A percentile compares a stretch with the other conserved stretches of the same genome.
phyloP scores from a whole-genome alignment of 331 rosid species.

The Dryas integrifolia region DNA sequence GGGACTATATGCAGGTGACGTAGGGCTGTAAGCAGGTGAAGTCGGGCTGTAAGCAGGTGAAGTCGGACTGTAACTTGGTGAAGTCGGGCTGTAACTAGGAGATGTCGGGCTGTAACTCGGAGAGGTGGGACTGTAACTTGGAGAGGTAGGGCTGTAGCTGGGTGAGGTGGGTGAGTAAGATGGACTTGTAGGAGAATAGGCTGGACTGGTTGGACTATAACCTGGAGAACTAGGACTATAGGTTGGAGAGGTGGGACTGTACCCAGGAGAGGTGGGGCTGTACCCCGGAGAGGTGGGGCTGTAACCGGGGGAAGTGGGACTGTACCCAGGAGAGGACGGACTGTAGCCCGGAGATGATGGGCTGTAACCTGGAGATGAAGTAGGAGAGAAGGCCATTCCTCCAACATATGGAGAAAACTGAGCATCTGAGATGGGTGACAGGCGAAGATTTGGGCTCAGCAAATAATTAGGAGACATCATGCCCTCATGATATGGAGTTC shows the following conservation, averaged over 20 bases:
- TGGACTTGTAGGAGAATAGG: conserved; percentile 96
- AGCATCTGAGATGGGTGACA: conserved; percentile 86
- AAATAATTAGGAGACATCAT: conserved; percentile 94
- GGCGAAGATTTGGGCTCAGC: conserved; percentile 84
- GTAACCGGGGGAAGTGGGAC: conserved; percentile 95
- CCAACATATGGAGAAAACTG: conserved; percentile 97
- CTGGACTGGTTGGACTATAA: conserved; percentile 96
- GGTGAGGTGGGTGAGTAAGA: conserved; percentile 91
- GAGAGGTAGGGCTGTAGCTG: conserved; percentile 86
- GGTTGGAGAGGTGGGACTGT: conserved; percentile 94
- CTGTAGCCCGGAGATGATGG: conserved; percentile 85
- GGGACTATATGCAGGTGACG: conserved; percentile 73
- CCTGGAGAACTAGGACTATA: conserved; percentile 99
- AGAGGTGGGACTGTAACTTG: conserved; percentile 78
- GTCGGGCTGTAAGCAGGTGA: conserved; percentile 84
- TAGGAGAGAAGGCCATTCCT: conserved; percentile 90
- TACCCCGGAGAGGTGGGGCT: conserved; percentile 93
- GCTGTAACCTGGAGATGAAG: conserved; percentile 94
- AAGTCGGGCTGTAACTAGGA: conserved; percentile 79
- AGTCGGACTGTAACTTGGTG: conserved; percentile 74
- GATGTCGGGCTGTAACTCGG: conserved; percentile 84
- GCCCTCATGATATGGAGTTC: conserved; percentile 93
- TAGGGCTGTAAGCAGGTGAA: conserved; percentile 59
- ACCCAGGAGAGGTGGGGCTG: conserved; percentile 93
- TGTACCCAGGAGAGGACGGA: conserved; percentile 66